These are phyloP conservation scores for Suillus variegatus DNA, from an alignment of 768 basidiomycete species.

Conservation along the genomic window DNA sequence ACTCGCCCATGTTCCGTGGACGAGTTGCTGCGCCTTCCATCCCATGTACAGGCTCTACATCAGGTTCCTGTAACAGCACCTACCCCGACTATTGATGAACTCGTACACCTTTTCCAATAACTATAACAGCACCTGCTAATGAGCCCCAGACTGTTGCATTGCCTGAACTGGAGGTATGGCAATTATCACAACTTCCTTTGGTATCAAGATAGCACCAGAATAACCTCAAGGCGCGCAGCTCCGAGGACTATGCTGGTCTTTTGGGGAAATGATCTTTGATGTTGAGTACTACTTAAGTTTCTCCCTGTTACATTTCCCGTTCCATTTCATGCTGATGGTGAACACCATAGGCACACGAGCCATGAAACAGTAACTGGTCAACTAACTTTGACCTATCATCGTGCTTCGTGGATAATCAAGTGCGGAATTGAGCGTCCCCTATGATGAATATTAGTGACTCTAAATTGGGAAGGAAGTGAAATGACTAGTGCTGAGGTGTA, in stretches of 20 bases:
- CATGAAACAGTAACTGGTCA: no score
- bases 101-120: no score
- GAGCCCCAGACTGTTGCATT: no score
- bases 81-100: no score
- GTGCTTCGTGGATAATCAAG: neutral
- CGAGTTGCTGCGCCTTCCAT: no score
- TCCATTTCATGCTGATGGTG: neutral
- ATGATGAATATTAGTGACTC: neutral
- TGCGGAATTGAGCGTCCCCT: neutral
- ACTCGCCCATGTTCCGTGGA: no score
- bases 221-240: neutral
- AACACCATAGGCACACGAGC: no score
- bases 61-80: neutral
- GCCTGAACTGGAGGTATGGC: no score
- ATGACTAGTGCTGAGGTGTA: neutral
- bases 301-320: neutral
- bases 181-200: neutral
- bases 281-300: neutral
- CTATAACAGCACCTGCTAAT: no score
- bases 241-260: neutral
- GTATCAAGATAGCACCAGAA: neutral
- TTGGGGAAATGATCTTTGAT: neutral
- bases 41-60: neutral
- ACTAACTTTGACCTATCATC: no score
- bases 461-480: neutral